Evolutionary conservation across 441 rosid genomes (phyloP).

Genomic region (Mallotus repandus): DNA sequence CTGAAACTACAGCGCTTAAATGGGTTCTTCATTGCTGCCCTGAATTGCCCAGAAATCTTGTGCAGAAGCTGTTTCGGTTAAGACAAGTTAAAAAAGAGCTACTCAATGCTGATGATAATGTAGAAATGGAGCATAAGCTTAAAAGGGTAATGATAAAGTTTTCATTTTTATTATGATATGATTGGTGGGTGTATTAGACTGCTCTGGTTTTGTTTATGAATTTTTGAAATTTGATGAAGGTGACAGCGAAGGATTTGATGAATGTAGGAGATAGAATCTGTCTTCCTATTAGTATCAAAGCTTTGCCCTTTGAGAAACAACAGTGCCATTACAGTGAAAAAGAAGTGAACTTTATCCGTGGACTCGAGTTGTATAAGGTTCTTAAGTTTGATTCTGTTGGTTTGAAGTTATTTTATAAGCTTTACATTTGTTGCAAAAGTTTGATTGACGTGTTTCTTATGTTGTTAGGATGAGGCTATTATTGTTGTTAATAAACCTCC

Average conservation of each 20-base stretch:
- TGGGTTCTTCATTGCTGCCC: constrained; percentile 91
- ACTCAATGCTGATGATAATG: constrained; percentile 29
- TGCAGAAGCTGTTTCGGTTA: constrained; percentile 84
- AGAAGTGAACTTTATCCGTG: constrained; percentile 59
- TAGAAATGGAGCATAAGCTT: constrained; percentile 31
- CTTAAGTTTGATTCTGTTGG: constrained; percentile 18
- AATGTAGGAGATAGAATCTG: constrained; percentile 69
- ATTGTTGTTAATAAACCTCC: constrained; percentile 80
- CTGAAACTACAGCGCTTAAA: constrained; percentile 63
- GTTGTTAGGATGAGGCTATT: constrained; percentile 65
- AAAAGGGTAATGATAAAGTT: constrained; percentile 49
- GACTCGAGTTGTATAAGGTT: constrained; percentile 81
- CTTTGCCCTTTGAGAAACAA: constrained; percentile 38
- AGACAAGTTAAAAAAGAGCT: constrained; percentile 86
- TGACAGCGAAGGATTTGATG: constrained; percentile 74
- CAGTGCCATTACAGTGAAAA: constrained; percentile 44
- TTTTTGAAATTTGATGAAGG: constrained; percentile 44
- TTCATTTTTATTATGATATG: not conserved
- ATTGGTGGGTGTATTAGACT: not conserved
- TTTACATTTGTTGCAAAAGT: constrained; percentile 5
- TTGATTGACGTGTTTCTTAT: constrained; percentile 18
- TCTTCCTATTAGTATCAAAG: constrained; percentile 64
- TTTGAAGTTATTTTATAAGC: not conserved
- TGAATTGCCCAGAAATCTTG: constrained; percentile 73
- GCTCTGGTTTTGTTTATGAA: not conserved